phyloP scores from a whole-genome alignment of 768 basidiomycete species.

The Tulasnella sp. region DNA sequence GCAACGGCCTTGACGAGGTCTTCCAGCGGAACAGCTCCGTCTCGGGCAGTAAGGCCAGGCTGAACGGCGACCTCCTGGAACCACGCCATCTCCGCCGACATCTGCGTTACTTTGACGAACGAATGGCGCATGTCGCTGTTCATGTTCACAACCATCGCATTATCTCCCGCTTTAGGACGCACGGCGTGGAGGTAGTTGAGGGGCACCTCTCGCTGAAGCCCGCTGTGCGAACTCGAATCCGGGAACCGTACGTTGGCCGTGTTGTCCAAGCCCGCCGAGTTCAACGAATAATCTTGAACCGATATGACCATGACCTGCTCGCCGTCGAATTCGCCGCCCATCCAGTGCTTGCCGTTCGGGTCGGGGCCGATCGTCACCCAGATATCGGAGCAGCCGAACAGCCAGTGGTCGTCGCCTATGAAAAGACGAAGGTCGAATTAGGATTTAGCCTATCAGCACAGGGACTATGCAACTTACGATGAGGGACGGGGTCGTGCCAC shows the following conservation, averaged over 20 bases:
- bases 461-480: constrained; percentile 17
- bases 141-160: constrained; percentile 52
- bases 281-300: constrained; percentile 40
- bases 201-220: constrained; percentile 48
- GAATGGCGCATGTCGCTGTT: not conserved
- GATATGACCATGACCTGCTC: constrained; percentile 42
- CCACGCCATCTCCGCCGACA: not conserved
- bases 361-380: constrained; percentile 50
- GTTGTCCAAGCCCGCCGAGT: constrained; percentile 41
- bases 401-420: constrained; percentile 46
- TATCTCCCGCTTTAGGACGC: constrained; percentile 51
- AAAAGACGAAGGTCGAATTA: constrained; percentile 8
- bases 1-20: constrained; percentile 8
- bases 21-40: not conserved
- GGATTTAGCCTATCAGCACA: too few relatives aligned
- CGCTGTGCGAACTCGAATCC: constrained; percentile 41
- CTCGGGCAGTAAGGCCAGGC: not conserved
- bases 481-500: constrained; percentile 35
- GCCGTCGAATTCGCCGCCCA: constrained; percentile 44
- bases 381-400: constrained; percentile 45
- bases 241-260: constrained; percentile 43
- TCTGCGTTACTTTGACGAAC: constrained; percentile 14
- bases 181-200: constrained; percentile 51
- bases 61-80: not conserved
- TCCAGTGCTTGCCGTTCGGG: constrained; percentile 45